phyloP scores from a whole-genome alignment of 2,329 filamentous ascomycete genomes.

The Penicillium hordei region DNA sequence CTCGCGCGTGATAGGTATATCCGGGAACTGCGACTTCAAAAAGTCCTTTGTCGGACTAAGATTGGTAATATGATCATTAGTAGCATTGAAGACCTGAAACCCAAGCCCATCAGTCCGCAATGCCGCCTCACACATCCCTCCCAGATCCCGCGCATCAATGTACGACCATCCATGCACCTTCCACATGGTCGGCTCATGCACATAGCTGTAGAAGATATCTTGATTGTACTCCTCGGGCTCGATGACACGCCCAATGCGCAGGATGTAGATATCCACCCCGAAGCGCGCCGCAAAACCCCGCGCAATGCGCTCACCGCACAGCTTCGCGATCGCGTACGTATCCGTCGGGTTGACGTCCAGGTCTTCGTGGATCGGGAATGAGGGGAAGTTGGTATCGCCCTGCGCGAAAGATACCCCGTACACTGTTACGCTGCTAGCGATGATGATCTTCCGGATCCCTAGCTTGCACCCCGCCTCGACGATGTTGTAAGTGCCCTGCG shows the following conservation, averaged over 20 bases:
- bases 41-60: constrained; percentile 53
- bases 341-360: constrained; percentile 63
- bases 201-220: constrained; percentile 52
- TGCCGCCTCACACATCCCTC: constrained; percentile 59
- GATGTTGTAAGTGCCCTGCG: constrained; percentile 59
- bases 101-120: constrained; percentile 55
- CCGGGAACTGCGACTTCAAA: constrained; percentile 50
- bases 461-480: constrained; percentile 63
- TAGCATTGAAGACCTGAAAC: constrained; percentile 64
- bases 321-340: constrained; percentile 60
- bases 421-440: constrained; percentile 59
- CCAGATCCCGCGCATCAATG: constrained; percentile 62
- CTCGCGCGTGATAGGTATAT: constrained; percentile 53
- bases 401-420: constrained; percentile 66
- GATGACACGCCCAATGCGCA: constrained; percentile 63
- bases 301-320: constrained; percentile 59
- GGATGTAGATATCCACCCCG: constrained; percentile 57
- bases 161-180: constrained; percentile 64
- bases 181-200: constrained; percentile 52
- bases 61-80: constrained; percentile 60
- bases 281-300: constrained; percentile 59
- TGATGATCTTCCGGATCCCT: constrained; percentile 61
- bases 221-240: constrained; percentile 60
- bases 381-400: constrained; percentile 56
- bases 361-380: constrained; percentile 61